Evolutionary conservation across 306 rosid species (phyloP).

Genomic region (Datisca glomerata): DNA sequence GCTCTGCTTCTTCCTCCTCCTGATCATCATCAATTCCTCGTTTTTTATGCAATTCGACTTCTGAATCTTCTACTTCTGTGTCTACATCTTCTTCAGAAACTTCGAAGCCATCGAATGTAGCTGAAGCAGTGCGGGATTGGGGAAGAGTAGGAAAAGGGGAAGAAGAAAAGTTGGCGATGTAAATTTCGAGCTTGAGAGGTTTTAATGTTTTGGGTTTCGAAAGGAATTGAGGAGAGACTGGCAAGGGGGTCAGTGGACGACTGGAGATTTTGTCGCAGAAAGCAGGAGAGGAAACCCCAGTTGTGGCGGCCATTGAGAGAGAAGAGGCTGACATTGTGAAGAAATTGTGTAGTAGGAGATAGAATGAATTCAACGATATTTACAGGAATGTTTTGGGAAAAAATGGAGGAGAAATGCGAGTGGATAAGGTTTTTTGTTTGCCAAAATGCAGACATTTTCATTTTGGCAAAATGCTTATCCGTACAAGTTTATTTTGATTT

Average conservation of each 20-base stretch:
- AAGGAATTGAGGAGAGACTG: slow-evolving; percentile 26
- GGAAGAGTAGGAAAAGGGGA: slow-evolving; percentile 23
- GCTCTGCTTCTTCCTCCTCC: slow-evolving; percentile 19
- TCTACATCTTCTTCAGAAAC: slow-evolving; percentile 10
- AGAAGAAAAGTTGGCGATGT: slow-evolving; percentile 17
- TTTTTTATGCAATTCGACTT: slow-evolving; percentile 18
- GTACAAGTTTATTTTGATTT: too few species aligned
- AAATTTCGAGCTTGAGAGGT: slow-evolving; percentile 32
- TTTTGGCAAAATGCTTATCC: too few species aligned
- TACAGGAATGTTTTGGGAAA: too few species aligned
- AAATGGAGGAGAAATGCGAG: too few species aligned
- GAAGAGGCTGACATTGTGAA: slow-evolving; percentile 16
- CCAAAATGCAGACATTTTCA: too few species aligned
- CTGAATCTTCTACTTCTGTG: slow-evolving; percentile 17
- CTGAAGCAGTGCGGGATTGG: slow-evolving; percentile 21
- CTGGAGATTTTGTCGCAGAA: slow-evolving; percentile 38
- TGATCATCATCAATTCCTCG: slow-evolving; percentile 8
- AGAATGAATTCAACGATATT: too few species aligned
- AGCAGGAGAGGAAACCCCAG: slow-evolving; percentile 43
- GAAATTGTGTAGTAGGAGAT: too few species aligned
- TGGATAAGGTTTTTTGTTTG: too few species aligned
- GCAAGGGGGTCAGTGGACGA: slow-evolving; percentile 24
- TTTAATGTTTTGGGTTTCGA: slow-evolving; percentile 28
- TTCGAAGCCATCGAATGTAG: slow-evolving; percentile 40
- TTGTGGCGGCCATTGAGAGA: slow-evolving; percentile 35